Percentiles rank a stretch among this genome's conserved stretches.
These are phyloP conservation scores for Vigna hirtella DNA, from an alignment of 306 rosid genomes.

Conservation along the genomic window DNA sequence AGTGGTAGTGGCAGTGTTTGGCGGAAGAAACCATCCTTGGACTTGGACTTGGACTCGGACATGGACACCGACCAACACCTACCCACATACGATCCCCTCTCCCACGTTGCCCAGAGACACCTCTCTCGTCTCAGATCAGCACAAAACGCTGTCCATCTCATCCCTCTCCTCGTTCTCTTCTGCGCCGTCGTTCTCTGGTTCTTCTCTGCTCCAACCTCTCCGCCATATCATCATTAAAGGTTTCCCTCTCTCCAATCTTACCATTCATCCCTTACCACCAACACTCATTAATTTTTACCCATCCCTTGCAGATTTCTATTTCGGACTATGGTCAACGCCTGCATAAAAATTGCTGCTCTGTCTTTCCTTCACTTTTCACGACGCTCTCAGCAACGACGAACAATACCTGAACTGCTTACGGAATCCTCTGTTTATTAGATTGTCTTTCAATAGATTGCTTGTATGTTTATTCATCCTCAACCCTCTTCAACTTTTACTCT, in stretches of 20 bases:
- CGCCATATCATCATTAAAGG: background rate
- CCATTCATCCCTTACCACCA: background rate
- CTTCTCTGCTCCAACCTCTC: conserved; percentile 53
- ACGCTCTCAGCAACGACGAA: background rate
- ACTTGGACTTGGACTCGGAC: background rate
- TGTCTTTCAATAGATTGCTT: background rate
- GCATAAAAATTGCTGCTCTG: background rate
- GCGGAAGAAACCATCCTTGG: background rate
- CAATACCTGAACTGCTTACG: no score
- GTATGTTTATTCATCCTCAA: conserved; percentile 17
- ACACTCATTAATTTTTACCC: no score
- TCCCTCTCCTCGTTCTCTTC: conserved; percentile 78
- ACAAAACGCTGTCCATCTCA: conserved; percentile 70
- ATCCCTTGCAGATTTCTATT: background rate
- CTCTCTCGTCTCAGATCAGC: conserved; percentile 69
- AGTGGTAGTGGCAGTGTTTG: background rate
- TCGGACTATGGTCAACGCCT: background rate
- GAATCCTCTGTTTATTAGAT: background rate
- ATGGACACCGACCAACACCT: conserved; percentile 49
- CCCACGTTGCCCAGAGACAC: conserved; percentile 67
- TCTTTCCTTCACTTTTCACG: background rate
- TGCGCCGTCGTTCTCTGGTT: conserved; percentile 91
- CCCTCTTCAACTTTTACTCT: conserved; percentile 19
- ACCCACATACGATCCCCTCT: conserved; percentile 83
- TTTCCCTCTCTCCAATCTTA: background rate